Percentiles rank a stretch among this genome's conserved stretches.
phyloP scores from a whole-genome alignment of 345 rosid species.

The Acer saccharum region DNA sequence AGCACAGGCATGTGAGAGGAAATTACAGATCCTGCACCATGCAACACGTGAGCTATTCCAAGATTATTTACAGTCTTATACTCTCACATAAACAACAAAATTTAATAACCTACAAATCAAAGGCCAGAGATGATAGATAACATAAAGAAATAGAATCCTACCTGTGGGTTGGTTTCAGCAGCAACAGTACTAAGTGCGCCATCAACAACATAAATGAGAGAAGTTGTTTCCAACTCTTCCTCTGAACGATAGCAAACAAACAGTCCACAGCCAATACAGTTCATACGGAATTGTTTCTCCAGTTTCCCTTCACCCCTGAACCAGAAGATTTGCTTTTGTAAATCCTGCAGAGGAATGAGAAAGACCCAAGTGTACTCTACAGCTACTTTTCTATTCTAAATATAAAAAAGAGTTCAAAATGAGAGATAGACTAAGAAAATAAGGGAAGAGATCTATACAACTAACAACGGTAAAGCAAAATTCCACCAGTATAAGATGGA shows the following conservation, averaged over 20 bases:
- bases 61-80: neutral
- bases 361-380: neutral
- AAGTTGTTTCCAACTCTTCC: slow-evolving; percentile 74
- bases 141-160: slow-evolving; percentile 15
- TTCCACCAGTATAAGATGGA: neutral
- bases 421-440: neutral
- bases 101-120: neutral
- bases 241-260: slow-evolving; percentile 94
- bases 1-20: neutral
- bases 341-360: neutral
- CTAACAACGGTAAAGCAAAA: neutral
- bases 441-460: neutral
- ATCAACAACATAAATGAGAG: slow-evolving; percentile 74
- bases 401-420: neutral
- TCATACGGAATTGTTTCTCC: slow-evolving; percentile 99
- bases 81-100: neutral
- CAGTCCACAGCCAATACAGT: slow-evolving; percentile 83
- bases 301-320: slow-evolving; percentile 86
- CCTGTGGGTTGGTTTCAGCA: slow-evolving; percentile 96
- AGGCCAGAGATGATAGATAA: neutral
- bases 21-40: neutral
- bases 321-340: slow-evolving; percentile 10
- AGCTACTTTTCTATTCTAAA: neutral
- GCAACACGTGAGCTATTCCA: neutral
- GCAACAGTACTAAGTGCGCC: slow-evolving; percentile 88